Evolutionary conservation across 495 filamentous ascomycete species (phyloP).

Genomic region (Endocarpon pusillum): DNA sequence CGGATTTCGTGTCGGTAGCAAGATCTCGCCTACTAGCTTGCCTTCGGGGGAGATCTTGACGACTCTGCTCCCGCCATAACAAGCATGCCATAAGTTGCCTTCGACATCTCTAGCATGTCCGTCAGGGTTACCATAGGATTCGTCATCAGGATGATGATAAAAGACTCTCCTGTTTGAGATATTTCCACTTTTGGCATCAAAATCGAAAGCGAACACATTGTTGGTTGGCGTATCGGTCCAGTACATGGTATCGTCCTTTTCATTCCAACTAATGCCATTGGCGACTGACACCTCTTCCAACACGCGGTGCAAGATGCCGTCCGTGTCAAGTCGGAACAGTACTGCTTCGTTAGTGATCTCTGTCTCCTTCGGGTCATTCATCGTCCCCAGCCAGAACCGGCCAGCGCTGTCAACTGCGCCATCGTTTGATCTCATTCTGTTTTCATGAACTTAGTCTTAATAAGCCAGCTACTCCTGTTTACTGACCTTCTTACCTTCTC

Average conservation of each 20-base stretch:
- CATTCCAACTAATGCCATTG: constrained; percentile 65
- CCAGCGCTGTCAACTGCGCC: constrained; percentile 67
- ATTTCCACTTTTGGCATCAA: constrained; percentile 39
- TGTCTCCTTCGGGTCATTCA: constrained; percentile 47
- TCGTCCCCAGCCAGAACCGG: constrained; percentile 75
- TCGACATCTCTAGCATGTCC: constrained; percentile 58
- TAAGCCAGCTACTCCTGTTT: not conserved
- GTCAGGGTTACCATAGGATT: constrained; percentile 36
- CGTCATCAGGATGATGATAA: constrained; percentile 36
- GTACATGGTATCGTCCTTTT: constrained; percentile 60
- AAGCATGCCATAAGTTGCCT: constrained; percentile 61
- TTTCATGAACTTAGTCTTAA: constrained; percentile 9
- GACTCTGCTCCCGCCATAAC: constrained; percentile 53
- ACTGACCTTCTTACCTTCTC: constrained; percentile 30
- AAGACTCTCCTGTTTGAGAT: constrained; percentile 52
- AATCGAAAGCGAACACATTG: constrained; percentile 61
- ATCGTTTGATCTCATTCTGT: constrained; percentile 55
- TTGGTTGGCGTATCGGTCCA: constrained; percentile 63
- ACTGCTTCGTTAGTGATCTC: constrained; percentile 27
- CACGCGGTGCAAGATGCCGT: constrained; percentile 40
- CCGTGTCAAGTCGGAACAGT: constrained; percentile 47
- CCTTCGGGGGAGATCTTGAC: constrained; percentile 48
- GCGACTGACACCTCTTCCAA: constrained; percentile 58
- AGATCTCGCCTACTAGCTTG: constrained; percentile 46
- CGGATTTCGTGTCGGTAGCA: constrained; percentile 47